These are phyloP conservation scores for Bipolaris zeicola DNA, from an alignment of 2,329 filamentous ascomycete genomes.

Conservation along the genomic window DNA sequence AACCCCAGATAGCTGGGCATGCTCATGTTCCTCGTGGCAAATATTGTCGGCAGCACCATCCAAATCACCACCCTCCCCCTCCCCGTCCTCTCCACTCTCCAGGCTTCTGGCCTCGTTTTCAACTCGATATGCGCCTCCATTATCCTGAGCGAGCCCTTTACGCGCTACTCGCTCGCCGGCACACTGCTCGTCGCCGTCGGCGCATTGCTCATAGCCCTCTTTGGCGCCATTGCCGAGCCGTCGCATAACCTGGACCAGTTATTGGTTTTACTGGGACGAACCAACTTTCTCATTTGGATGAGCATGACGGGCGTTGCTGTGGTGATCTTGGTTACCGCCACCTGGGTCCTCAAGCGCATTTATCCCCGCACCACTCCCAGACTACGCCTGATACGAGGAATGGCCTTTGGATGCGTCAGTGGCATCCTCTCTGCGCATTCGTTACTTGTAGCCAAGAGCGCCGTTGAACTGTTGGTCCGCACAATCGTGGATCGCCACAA, in stretches of 20 bases:
- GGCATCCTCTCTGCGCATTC: conserved; percentile 94
- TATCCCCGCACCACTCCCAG: conserved; percentile 59
- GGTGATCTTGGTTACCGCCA: conserved; percentile 64
- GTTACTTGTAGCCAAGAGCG: conserved; percentile 91
- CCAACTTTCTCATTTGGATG: conserved; percentile 89
- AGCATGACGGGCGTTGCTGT: conserved; percentile 76
- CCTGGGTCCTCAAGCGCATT: conserved; percentile 46
- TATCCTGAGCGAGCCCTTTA: conserved; percentile 92
- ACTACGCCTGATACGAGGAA: conserved; percentile 77
- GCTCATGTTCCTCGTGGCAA: conserved; percentile 95
- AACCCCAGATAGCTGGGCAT: conserved; percentile 69
- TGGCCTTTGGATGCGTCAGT: conserved; percentile 84
- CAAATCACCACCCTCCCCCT: conserved; percentile 96
- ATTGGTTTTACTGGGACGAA: conserved; percentile 72
- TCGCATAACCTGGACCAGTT: conserved; percentile 87
- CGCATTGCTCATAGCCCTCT: conserved; percentile 89
- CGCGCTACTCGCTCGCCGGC: conserved; percentile 86
- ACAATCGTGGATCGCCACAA: conserved; percentile 86
- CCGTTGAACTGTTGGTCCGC: conserved; percentile 88
- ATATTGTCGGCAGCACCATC: conserved; percentile 91
- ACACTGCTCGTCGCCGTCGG: conserved; percentile 86
- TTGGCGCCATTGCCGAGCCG: conserved; percentile 91
- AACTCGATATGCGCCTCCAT: conserved; percentile 97
- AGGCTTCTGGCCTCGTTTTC: conserved; percentile 91
- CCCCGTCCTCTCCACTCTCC: conserved; percentile 90